Evolutionary conservation across 83 land plant species (phyloP).

Genomic region (Larix sibirica): DNA sequence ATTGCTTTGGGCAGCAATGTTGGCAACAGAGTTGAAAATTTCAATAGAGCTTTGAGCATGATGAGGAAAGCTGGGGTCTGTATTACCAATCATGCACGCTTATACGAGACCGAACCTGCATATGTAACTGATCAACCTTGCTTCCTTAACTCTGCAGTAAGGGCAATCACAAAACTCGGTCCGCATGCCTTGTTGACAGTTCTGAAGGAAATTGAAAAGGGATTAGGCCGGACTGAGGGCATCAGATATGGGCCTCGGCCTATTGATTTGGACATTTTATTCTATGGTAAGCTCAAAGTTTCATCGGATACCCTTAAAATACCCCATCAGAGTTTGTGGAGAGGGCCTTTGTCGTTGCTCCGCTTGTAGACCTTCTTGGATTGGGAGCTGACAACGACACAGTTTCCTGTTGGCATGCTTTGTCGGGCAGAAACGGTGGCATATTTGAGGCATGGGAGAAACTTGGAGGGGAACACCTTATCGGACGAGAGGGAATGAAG

Average conservation of each 20-base stretch:
- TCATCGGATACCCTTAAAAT: constrained; percentile 65
- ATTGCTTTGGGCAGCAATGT: constrained; percentile 96
- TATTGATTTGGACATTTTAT: constrained; percentile 92
- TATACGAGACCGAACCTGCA: constrained; percentile 87
- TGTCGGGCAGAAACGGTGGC: constrained; percentile 34
- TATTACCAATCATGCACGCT: constrained; percentile 68
- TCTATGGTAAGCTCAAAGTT: constrained; percentile 68
- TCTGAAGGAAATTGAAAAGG: constrained; percentile 82
- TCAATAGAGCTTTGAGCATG: constrained; percentile 68
- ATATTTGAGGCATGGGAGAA: constrained; percentile 71
- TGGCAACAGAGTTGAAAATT: constrained; percentile 73
- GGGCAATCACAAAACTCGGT: constrained; percentile 73
- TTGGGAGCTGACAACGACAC: constrained; percentile 38
- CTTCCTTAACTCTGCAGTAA: constrained; percentile 91
- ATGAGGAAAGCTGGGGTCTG: constrained; percentile 69
- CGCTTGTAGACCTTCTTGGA: constrained; percentile 77
- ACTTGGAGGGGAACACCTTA: constrained; percentile 76
- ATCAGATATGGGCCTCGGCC: constrained; percentile 97
- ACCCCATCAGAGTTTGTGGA: constrained; percentile 86
- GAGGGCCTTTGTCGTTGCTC: constrained; percentile 93
- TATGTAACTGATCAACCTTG: constrained; percentile 90
- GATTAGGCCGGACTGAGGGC: constrained; percentile 82
- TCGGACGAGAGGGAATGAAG: constrained; percentile 72
- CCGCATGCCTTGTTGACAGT: constrained; percentile 69
- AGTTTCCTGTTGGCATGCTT: constrained; percentile 65